Conservation (phyloP, 257 asterid genomes). For the Handroanthus guayacan region DNA sequence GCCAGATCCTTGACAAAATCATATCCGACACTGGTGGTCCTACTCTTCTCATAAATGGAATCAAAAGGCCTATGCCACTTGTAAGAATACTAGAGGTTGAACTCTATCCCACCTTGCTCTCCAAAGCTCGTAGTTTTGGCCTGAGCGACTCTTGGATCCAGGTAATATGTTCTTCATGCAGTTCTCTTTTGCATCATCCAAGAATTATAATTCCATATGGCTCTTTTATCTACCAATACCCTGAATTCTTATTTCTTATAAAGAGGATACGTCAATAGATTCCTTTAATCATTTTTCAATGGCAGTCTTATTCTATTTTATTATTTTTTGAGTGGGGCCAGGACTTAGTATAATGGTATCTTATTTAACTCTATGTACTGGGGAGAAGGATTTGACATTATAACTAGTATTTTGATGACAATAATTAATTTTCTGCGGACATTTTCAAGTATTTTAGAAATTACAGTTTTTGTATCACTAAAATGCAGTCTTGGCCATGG, state of each 20-base stretch:
- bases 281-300: not conserved
- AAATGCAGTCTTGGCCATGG: too few species aligned
- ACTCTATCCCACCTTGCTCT: conserved; percentile 94
- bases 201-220: too few species aligned
- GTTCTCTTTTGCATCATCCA: conserved; percentile 20
- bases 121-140: conserved; percentile 99
- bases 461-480: too few species aligned
- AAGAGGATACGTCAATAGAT: not conserved
- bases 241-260: not conserved
- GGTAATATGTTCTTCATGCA: conserved; percentile 49
- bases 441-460: too few species aligned
- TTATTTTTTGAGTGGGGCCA: not conserved
- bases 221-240: conserved; percentile 1
- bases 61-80: conserved; percentile 90
- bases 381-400: conserved; percentile 3
- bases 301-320: not conserved
- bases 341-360: too few species aligned
- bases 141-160: conserved; percentile 93
- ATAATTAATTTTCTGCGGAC: too few species aligned
- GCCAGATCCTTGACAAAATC: conserved; percentile 79
- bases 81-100: conserved; percentile 90
- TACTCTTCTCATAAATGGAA: conserved; percentile 74
- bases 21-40: conserved; percentile 69
- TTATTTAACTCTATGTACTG: not conserved
- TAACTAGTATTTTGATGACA: not conserved